Percentiles rank a stretch among this genome's conserved stretches.
phyloP scores from a whole-genome alignment of 2,329 filamentous ascomycete species.

The Alternaria consortialis region DNA sequence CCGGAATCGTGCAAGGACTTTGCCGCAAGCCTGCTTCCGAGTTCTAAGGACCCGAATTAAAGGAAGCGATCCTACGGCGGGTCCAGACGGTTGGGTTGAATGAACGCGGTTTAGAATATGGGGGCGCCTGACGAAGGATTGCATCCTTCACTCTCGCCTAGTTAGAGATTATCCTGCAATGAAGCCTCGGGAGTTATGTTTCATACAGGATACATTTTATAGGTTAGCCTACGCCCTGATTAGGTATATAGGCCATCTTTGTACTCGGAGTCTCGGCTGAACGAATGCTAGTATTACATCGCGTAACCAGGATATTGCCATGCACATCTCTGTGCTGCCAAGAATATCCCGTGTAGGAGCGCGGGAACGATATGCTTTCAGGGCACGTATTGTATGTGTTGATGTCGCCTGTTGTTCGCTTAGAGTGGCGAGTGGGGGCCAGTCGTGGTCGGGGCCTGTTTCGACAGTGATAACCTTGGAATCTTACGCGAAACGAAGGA shows the following conservation, averaged over 20 bases:
- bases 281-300: constrained; percentile 1
- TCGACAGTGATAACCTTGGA: not conserved
- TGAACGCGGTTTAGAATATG: not conserved
- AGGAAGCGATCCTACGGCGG: not conserved
- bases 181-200: not conserved
- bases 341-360: not conserved
- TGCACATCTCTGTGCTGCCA: not conserved
- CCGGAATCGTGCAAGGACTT: not conserved
- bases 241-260: not conserved
- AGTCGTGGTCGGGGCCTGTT: not conserved
- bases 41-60: not conserved
- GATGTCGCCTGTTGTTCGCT: not conserved
- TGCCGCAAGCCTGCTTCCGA: not conserved
- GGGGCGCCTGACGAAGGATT: not conserved
- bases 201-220: not conserved
- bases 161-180: not conserved
- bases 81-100: not conserved
- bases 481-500: not conserved
- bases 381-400: not conserved
- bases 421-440: not conserved
- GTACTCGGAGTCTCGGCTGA: not conserved
- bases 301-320: not conserved
- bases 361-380: not conserved
- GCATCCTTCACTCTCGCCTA: not conserved
- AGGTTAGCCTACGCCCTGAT: not conserved